Evolutionary conservation across 2,329 filamentous ascomycete genomes (phyloP), one percentile per base, ranked within the genome.

Genomic region (Alternaria longipes): DNA sequence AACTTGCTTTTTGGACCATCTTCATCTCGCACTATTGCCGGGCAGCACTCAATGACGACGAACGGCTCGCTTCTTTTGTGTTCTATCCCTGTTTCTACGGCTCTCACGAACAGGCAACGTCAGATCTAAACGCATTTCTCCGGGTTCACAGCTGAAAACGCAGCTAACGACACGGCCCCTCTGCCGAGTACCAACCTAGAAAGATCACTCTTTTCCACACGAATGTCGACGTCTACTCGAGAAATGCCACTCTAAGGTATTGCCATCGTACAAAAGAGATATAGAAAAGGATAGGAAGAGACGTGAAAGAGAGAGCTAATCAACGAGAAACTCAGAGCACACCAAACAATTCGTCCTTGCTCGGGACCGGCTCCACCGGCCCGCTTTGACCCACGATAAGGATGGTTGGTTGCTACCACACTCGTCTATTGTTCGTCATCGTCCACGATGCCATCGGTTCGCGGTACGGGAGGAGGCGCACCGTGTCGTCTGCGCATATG

Each of bases 401-500:
- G 28, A n/a, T 5, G 5, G 12, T n/a, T 5, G 5, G 12, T n/a
- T 8, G n/a, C 6, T 26, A 22, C 18, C 8, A 14, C 3, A 32
- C 52, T 30, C 16, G 42, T 40, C 30, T 40, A 47, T 24, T 49
- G 36, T 22, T 49, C 54, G 6, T 58, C 54, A 14, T 42, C 47
- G 24, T 54, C 54, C 18, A 51, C 45, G 11, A 30, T 34, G 14
- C 54, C 45, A 12, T 42, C 42, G 8, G 32, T 53, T 11, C 54
- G 60, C 4, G 56, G 52, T 24, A 50, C 32, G 9, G 50, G 20
- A 11, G 60, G 61, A 16, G 63, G 58, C n/a, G 63, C 61, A 28
- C 57, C 58, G 36, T 70, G 68, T 18, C 63, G 44, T 46, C 59
- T 66, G 3, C 68, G 60, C 49, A 67, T 59, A 26, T 70, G 68